Evolutionary conservation across 1,284 basidiomycete genomes (phyloP).

Genomic region (Fomitopsis betulina): DNA sequence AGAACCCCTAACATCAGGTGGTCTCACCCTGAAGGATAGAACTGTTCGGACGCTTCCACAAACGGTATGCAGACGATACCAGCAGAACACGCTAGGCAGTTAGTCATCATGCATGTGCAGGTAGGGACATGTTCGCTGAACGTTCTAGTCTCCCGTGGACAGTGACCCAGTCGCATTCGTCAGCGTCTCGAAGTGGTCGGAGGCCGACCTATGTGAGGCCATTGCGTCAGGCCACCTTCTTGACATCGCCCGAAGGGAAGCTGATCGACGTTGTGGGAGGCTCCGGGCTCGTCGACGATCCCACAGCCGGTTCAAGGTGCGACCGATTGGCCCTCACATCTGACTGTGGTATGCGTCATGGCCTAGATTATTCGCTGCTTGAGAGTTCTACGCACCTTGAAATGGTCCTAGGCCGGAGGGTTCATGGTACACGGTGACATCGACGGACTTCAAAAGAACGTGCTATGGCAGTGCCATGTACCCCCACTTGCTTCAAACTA

Average conservation of each 20-base stretch:
- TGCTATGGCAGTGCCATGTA: too few relatives aligned
- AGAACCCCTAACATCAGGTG: not conserved
- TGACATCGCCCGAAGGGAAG: not conserved
- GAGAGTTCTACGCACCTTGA: not conserved
- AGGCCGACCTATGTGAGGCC: not conserved
- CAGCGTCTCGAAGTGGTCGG: not conserved
- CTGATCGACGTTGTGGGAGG: not conserved
- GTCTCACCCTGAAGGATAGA: not conserved
- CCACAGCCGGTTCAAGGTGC: not conserved
- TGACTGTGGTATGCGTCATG: not conserved
- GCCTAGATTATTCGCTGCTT: not conserved
- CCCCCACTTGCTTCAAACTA: too few relatives aligned
- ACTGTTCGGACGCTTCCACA: not conserved
- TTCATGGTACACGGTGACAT: too few relatives aligned
- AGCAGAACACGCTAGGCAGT: not conserved
- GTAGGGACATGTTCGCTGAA: conserved; percentile 2
- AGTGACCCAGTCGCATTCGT: not conserved
- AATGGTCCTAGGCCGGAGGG: too few relatives aligned
- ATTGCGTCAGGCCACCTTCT: not conserved
- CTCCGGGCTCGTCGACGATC: not conserved
- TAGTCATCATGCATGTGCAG: not conserved
- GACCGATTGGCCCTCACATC: not conserved
- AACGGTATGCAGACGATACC: not conserved
- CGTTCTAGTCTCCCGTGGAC: conserved; percentile 4
- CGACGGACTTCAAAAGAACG: too few relatives aligned